These are phyloP conservation scores for Saturnispora sanitii DNA, from an alignment of 805 yeast genomes.

Conservation along the genomic window DNA sequence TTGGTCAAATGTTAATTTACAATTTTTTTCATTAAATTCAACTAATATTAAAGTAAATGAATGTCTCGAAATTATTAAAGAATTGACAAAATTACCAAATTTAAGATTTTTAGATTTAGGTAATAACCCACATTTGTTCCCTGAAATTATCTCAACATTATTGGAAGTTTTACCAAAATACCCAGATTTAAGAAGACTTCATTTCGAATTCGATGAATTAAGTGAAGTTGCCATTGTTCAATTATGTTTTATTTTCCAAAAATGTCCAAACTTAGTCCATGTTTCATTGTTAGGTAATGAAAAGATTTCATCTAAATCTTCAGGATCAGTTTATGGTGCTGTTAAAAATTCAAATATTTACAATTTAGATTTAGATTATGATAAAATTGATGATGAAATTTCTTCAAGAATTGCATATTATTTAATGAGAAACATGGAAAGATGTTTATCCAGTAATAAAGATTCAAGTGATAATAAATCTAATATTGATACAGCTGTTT, in stretches of 20 bases:
- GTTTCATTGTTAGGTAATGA: constrained; percentile 47
- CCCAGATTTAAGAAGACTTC: constrained; percentile 38
- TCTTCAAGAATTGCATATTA: constrained; percentile 46
- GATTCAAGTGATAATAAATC: not conserved
- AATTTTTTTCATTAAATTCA: constrained; percentile 44
- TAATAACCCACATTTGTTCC: constrained; percentile 42
- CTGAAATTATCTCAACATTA: constrained; percentile 37
- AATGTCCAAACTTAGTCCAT: constrained; percentile 39
- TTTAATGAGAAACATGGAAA: constrained; percentile 48
- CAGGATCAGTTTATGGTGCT: constrained; percentile 41
- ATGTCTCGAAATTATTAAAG: constrained; percentile 30
- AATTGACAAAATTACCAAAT: constrained; percentile 30
- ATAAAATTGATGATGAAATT: constrained; percentile 37
- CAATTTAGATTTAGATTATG: constrained; percentile 45
- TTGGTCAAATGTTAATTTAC: constrained; percentile 25
- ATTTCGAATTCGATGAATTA: constrained; percentile 45
- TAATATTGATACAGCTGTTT: constrained; percentile 12
- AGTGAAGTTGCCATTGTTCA: constrained; percentile 38
- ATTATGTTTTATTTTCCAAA: constrained; percentile 38
- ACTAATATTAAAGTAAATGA: constrained; percentile 34
- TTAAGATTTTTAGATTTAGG: constrained; percentile 45
- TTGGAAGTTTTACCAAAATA: constrained; percentile 37
- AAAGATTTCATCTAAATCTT: constrained; percentile 33
- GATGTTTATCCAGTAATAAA: constrained; percentile 22
- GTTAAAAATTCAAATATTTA: constrained; percentile 40